Base-by-base conservation (phyloP, 108 stramenopile species). In the Nitzschia sp. region DNA sequence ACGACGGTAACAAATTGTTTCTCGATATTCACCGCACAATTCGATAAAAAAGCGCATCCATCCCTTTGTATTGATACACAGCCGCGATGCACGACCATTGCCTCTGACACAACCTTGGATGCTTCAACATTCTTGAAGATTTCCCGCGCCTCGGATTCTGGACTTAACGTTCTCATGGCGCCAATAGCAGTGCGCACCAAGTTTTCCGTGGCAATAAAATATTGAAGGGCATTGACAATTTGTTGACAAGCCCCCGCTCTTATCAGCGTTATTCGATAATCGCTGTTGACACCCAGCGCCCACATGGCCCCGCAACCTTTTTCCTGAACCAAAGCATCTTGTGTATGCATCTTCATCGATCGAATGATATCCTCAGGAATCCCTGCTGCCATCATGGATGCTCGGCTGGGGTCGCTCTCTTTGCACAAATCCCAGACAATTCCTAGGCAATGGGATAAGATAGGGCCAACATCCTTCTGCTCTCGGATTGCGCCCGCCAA, bases 1-100 rank as follows among this genome's bases (percentile, higher is more conserved):
- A 68, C 81, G 21, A 66, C 59, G 24, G 72, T 42, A 23, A 77
- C 81, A 6, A 54, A 24, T 36, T 74, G 69, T 15, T 74, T 56
- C 34, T 70, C 68, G 15, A 69, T 46, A 36, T 82, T 76, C 18
- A 82, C 68, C 2, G 76, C 65, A 3, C 57, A 31, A 47, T 82
- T 82, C 3, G 75, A 73, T 19, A 82, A 56, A 31, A 82, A 60
- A 17, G 76, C 68, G 46, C 71, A 74, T 0, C 68, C 75, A 77
- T 82, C 76, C 9, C 76, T 60, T 66, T 82, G 81, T 21, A 81
- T 63, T 15, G 30, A 2, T 0, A 53, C 51, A 3, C 28, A 46
- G 18, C 18, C 59, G 8, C 48, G 38, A 51, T 81, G 62, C n/a
- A 30, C 64, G 19, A 57, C 42, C 80, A 81, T 75, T n/a, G 66